These are phyloP conservation scores for Phanerodontia chrysosporium DNA, from an alignment of 768 basidiomycete genomes.

Conservation along the genomic window DNA sequence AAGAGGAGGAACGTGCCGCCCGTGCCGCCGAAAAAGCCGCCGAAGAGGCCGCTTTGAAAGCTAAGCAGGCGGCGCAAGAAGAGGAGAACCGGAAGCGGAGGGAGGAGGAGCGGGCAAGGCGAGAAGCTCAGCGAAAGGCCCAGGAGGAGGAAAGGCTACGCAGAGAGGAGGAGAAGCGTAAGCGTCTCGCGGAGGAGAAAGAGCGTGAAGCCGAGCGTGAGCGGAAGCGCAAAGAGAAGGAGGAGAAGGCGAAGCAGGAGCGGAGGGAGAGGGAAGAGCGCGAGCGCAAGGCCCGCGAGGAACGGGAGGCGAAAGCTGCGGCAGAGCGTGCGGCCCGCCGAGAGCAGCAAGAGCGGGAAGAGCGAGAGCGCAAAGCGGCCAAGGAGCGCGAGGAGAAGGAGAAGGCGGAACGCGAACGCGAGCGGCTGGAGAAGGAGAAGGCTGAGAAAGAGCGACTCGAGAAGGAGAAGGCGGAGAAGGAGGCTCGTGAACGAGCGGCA, in stretches of 20 bases:
- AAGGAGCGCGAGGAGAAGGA: constrained; percentile 49
- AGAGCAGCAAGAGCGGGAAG: constrained; percentile 55
- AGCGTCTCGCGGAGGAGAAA: constrained; percentile 73
- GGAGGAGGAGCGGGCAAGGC: constrained; percentile 81
- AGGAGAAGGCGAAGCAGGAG: constrained; percentile 53
- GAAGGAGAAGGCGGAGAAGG: constrained; percentile 28
- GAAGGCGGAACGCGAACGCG: constrained; percentile 23
- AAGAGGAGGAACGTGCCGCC: constrained; percentile 86
- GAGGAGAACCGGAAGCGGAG: constrained; percentile 76
- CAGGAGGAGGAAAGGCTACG: constrained; percentile 79
- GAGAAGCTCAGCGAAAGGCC: constrained; percentile 71
- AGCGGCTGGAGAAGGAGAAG: constrained; percentile 28
- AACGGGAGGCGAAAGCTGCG: constrained; percentile 54
- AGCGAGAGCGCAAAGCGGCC: constrained; percentile 61
- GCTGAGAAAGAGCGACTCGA: constrained; percentile 23
- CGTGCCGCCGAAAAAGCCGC: constrained; percentile 84
- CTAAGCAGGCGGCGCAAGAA: constrained; percentile 72
- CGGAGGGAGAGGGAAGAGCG: constrained; percentile 52
- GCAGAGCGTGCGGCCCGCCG: constrained; percentile 42
- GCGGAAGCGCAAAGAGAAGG: constrained; percentile 68
- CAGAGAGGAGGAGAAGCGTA: constrained; percentile 81
- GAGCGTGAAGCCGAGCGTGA: constrained; percentile 77
- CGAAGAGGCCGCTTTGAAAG: constrained; percentile 75
- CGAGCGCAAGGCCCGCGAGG: constrained; percentile 62
- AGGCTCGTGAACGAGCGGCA: constrained; percentile 27